These are phyloP conservation scores for Ganoderma lucidum DNA, from an alignment of 1,284 basidiomycete species.

Conservation along the genomic window DNA sequence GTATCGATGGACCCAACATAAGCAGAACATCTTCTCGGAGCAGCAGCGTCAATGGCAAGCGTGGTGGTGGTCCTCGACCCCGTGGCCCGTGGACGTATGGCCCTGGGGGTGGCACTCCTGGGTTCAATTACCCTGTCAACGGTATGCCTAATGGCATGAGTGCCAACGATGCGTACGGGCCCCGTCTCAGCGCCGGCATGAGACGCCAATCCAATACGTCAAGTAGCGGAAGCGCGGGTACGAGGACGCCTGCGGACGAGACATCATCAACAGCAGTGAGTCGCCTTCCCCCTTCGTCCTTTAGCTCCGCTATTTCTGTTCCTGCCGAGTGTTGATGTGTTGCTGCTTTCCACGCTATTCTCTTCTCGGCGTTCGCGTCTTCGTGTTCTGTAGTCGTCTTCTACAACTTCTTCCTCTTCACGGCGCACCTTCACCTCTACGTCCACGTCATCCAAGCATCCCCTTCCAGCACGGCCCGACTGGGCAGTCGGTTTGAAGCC, in stretches of 20 bases:
- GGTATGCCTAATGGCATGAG: conserved; percentile 60
- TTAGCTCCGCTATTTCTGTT: conserved; percentile 22
- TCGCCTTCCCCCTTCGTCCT: conserved; percentile 32
- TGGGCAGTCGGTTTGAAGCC: conserved; percentile 86
- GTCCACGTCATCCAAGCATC: conserved; percentile 73
- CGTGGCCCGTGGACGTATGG: conserved; percentile 74
- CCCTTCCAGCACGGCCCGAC: conserved; percentile 80
- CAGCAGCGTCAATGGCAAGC: conserved; percentile 43
- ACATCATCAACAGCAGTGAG: conserved; percentile 77
- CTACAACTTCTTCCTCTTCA: conserved; percentile 80
- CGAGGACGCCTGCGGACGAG: conserved; percentile 76
- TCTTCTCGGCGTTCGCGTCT: conserved; percentile 20
- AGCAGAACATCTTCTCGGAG: conserved; percentile 45
- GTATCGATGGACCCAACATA: conserved; percentile 39
- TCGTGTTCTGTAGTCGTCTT: conserved; percentile 59
- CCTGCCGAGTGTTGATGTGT: conserved; percentile 28
- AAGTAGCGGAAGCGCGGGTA: conserved; percentile 58
- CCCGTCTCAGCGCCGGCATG: conserved; percentile 60
- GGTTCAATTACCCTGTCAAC: conserved; percentile 44
- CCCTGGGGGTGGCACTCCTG: conserved; percentile 61
- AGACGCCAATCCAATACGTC: conserved; percentile 57
- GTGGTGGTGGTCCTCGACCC: conserved; percentile 50
- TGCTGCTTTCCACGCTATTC: conserved; percentile 24
- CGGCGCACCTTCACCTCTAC: conserved; percentile 76
- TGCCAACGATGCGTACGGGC: conserved; percentile 60